Conservation (phyloP, 2,329 filamentous ascomycete genomes). For the Penicillium sp. region DNA sequence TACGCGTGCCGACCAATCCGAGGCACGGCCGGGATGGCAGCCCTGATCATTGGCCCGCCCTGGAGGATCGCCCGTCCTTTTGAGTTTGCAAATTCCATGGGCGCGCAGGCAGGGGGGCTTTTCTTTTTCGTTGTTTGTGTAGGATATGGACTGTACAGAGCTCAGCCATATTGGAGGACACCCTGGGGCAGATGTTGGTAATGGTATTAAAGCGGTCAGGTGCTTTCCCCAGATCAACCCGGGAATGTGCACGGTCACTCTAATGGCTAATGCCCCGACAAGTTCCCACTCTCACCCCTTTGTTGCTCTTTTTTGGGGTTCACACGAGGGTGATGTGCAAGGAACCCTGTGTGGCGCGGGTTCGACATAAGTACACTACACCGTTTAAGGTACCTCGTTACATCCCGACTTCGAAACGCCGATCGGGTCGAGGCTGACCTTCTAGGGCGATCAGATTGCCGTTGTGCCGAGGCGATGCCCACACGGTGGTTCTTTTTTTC, state of each 20-base stretch:
- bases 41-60: constrained; percentile 24
- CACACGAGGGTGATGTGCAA: constrained; percentile 5
- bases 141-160: neutral
- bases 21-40: constrained; percentile 4
- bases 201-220: constrained; percentile 3
- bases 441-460: neutral
- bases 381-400: neutral
- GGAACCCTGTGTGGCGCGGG: neutral
- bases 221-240: constrained; percentile 4
- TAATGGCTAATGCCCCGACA: neutral
- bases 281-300: neutral
- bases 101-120: neutral
- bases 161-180: too few relatives aligned
- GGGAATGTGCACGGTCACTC: constrained; percentile 2
- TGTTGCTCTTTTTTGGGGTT: constrained; percentile 1
- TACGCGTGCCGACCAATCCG: constrained; percentile 23
- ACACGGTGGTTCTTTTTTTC: too few relatives aligned
- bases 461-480: neutral
- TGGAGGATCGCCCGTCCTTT: constrained; percentile 27
- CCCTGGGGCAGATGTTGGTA: too few relatives aligned
- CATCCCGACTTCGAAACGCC: neutral
- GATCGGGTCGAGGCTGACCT: neutral
- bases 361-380: neutral
- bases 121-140: neutral
- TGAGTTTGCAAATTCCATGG: constrained; percentile 26